Base-by-base conservation (phyloP, 371 early-diverging fungal genomes). In the Funneliformis caledonium region DNA sequence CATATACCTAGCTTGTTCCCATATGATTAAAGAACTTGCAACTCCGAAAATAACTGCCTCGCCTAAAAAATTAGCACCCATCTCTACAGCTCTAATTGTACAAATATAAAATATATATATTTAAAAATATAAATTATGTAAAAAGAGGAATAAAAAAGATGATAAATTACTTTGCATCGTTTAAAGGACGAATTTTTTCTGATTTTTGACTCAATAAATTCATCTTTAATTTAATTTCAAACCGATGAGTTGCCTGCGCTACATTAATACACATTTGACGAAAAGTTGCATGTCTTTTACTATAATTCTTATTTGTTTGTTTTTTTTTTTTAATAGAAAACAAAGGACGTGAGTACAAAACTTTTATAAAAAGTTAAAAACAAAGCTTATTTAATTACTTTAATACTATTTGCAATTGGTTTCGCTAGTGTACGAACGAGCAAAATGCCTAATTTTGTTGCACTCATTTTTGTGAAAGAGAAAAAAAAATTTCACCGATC, bases 21-120 rank as follows among this genome's bases (percentile, higher is more conserved):
- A 88, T 31, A 94, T 81, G 76, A 97, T 94, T 2, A 95, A 88
- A 22, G 91, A 83, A 12, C 91, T 94, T 2, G 96, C 96, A 4
- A 97, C 96, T 4, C 91, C 82, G 84, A 97, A 96, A 22, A 97
- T 90, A 82, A 97, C 90, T 6, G 93, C 86, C 83, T 97, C 97
- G 78, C 95, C 92, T 12, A 97, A 81, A 81, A 97, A 96, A 82
- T 93, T 93, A 47, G 96, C 95, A 2, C 96, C 97, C 16, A 91
- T 91, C 82, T 97, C 96, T 45, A 97, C 90, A 52, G 97, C 97
- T 77, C 93, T 90, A 69, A 37, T 50, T 0, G 16, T 12, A 22
- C 43, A 33, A 47, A 14, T n/a, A 11, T 48, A 59, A 50, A 68
- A 42, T 42, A 45, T 26, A 26, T 26, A 16, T 64, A 37, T n/a